Evolutionary conservation across 768 basidiomycete species (phyloP).

Genomic region (Collybia sp.): DNA sequence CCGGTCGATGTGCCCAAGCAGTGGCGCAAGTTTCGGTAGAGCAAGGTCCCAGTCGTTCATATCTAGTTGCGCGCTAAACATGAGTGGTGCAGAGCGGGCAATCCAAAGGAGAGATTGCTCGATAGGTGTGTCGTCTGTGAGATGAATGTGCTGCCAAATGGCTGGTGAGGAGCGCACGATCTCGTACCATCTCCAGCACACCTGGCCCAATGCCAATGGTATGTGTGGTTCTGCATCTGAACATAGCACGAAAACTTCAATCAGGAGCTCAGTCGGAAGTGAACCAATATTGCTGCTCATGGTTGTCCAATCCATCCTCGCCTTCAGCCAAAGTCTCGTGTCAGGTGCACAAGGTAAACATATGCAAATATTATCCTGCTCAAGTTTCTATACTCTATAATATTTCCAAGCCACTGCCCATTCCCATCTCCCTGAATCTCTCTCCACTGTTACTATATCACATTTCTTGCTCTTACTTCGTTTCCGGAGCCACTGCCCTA

Average conservation of each 20-base stretch:
- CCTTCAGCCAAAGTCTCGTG: too few relatives aligned
- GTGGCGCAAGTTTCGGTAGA: conserved; percentile 59
- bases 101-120: conserved; percentile 51
- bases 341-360: too few relatives aligned
- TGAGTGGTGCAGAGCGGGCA: conserved; percentile 45
- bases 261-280: conserved; percentile 59
- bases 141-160: conserved; percentile 53
- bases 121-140: conserved; percentile 31
- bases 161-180: conserved; percentile 49
- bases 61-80: conserved; percentile 50
- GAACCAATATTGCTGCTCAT: too few relatives aligned
- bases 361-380: too few relatives aligned
- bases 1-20: conserved; percentile 50
- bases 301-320: too few relatives aligned
- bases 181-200: conserved; percentile 57
- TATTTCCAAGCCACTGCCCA: too few relatives aligned
- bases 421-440: too few relatives aligned
- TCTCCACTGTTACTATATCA: too few relatives aligned
- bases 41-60: conserved; percentile 44
- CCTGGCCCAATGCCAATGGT: conserved; percentile 43
- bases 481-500: too few relatives aligned
- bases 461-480: too few relatives aligned
- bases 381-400: too few relatives aligned
- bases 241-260: conserved; percentile 52
- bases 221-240: conserved; percentile 38